Percentiles rank a stretch among this genome's conserved stretches.
Conservation (phyloP, 2,329 filamentous ascomycete species). For the Diaporthe sp. region DNA sequence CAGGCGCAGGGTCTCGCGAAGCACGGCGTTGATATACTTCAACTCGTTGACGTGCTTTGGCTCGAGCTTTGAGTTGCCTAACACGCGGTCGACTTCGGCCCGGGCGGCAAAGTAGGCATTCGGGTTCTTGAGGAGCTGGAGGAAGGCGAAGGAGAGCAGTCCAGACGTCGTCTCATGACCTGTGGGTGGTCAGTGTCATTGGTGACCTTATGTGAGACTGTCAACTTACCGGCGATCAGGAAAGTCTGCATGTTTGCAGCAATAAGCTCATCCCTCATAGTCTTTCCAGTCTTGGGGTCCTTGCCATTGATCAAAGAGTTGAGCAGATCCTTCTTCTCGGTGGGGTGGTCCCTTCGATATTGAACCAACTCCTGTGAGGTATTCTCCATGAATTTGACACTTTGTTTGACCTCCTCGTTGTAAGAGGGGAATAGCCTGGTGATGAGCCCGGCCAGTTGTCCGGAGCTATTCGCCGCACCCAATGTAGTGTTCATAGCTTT, state of each 20-base stretch:
- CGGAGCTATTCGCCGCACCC: slow-evolving; percentile 61
- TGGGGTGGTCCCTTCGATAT: slow-evolving; percentile 64
- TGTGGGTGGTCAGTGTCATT: background rate
- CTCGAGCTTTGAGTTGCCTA: slow-evolving; percentile 67
- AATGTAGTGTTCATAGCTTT: slow-evolving; percentile 74
- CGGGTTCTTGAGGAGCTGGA: slow-evolving; percentile 72
- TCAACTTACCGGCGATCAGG: slow-evolving; percentile 63
- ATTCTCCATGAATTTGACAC: slow-evolving; percentile 65
- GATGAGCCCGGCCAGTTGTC: slow-evolving; percentile 57
- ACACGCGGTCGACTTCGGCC: slow-evolving; percentile 73
- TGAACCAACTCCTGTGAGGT: slow-evolving; percentile 69
- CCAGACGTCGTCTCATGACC: slow-evolving; percentile 78
- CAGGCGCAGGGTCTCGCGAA: slow-evolving; percentile 74
- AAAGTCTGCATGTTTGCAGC: slow-evolving; percentile 79
- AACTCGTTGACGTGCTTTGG: slow-evolving; percentile 72
- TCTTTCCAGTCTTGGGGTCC: slow-evolving; percentile 74
- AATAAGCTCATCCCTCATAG: slow-evolving; percentile 70
- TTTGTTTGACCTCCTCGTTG: slow-evolving; percentile 61
- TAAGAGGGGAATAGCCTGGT: slow-evolving; percentile 60
- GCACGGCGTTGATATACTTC: slow-evolving; percentile 71
- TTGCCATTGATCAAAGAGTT: slow-evolving; percentile 75
- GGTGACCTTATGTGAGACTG: too few relatives aligned
- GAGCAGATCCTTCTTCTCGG: slow-evolving; percentile 72
- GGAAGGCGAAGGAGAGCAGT: slow-evolving; percentile 72
- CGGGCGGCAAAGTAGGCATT: slow-evolving; percentile 69